Base-by-base conservation (phyloP, 108 stramenopile species). In the Cyclotella atomus region DNA sequence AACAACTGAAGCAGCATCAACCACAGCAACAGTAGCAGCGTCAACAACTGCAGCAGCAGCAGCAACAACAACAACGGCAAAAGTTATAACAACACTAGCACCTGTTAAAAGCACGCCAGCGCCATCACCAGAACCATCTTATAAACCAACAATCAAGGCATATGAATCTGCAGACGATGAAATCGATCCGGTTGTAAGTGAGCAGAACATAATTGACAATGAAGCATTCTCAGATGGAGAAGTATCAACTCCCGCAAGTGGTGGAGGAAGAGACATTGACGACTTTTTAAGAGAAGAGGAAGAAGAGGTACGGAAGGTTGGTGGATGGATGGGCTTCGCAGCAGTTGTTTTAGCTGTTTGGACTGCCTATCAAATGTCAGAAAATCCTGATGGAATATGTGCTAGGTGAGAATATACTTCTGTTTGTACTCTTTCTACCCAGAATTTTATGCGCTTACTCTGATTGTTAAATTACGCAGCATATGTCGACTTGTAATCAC, bases 321-420 rank as follows among this genome's bases (percentile, higher is more conserved):
- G 91, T 25, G 88, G 88, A 15, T 77, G 85, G 32, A 84, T 86
- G 53, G 71, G 86, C 20, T 54, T 91, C 17, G 63, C 87, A 34
- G 83, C 87, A 7, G 83, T 91, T 30, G 33, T 83, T 25, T 76
- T 76, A 30, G 86, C 89, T 88, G 77, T 91, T 23, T 89, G 84
- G 54, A 88, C 91, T 1, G 91, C 91, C 0, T 85, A 89, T 78
- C 91, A 91, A 81, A 86, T 91, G 88, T 88, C 88, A 20, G 91
- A 91, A 61, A 91, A 91, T 79, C 91, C 91, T 19, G 91, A 91
- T 74, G 91, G 91, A 20, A 77, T 91, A 56, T 89, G 83, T 71
- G 88, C 91, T 14, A 89, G 88, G 71, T 85, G 73, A 56, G 43
- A n/a, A 19, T 14, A 44, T 27, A 23, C 17, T 28, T 43, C 3